A percentile compares a stretch with the other conserved stretches of the same genome.
These are phyloP conservation scores for Tetraselmis striata DNA, from an alignment of 139 green algal genomes.

Conservation along the genomic window DNA sequence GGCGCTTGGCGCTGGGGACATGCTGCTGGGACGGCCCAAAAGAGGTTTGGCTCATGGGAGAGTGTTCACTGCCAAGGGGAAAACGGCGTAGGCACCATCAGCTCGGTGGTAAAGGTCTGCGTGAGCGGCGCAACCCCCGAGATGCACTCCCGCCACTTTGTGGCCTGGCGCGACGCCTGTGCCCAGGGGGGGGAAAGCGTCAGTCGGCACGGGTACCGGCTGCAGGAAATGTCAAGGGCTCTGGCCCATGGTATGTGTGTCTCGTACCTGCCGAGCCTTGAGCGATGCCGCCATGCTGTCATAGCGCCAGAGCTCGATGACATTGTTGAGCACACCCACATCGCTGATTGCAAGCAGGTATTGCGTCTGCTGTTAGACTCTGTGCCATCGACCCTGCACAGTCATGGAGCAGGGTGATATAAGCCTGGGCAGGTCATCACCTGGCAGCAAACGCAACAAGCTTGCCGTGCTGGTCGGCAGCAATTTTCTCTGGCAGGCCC, in stretches of 20 bases:
- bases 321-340: slow-evolving; percentile 13
- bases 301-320: slow-evolving; percentile 15
- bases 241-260: too few species aligned
- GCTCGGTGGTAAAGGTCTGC: slow-evolving; percentile 5
- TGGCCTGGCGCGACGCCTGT: neutral
- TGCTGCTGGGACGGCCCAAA: too few species aligned
- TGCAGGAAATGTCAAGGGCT: too few species aligned
- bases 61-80: slow-evolving; percentile 12
- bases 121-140: neutral
- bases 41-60: too few species aligned
- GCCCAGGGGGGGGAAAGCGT: too few species aligned
- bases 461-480: slow-evolving; percentile 10
- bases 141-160: slow-evolving; percentile 12
- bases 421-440: too few species aligned
- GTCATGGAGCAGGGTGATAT: too few species aligned
- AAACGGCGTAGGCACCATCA: slow-evolving; percentile 10
- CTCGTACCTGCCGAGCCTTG: neutral
- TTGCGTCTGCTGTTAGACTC: too few species aligned
- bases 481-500: slow-evolving; percentile 14
- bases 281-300: neutral
- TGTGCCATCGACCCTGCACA: too few species aligned
- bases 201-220: too few species aligned
- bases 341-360: too few species aligned
- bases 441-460: slow-evolving; percentile 6
- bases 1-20: too few species aligned